A percentile compares a stretch with the other conserved stretches of the same genome.
phyloP scores from a whole-genome alignment of 2,329 filamentous ascomycete genomes.

The Trichoderma lentiforme region DNA sequence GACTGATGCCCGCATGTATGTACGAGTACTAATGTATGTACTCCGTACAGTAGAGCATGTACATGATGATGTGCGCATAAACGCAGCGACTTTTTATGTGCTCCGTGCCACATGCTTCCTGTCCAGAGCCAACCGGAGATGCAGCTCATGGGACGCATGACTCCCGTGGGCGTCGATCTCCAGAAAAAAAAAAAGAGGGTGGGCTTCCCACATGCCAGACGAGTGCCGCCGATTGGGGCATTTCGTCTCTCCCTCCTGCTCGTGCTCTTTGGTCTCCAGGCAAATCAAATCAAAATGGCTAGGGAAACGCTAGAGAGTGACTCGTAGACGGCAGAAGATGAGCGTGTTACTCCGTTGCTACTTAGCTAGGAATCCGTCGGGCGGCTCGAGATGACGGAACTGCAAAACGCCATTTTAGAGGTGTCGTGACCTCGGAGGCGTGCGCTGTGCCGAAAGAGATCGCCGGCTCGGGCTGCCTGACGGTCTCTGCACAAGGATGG shows the following conservation, averaged over 20 bases:
- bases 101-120: neutral
- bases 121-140: slow-evolving; percentile 3
- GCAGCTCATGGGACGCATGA: slow-evolving; percentile 22
- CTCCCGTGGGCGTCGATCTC: slow-evolving; percentile 16
- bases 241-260: neutral
- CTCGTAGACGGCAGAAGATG: neutral
- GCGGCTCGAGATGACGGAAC: neutral
- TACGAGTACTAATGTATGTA: neutral
- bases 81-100: neutral
- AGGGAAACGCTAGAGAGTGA: neutral
- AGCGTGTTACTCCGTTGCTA: neutral
- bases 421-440: slow-evolving; percentile 3
- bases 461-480: neutral
- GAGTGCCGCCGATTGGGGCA: slow-evolving; percentile 16
- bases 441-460: slow-evolving; percentile 6
- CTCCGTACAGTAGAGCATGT: neutral
- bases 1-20: neutral
- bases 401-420: neutral
- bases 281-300: neutral
- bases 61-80: neutral
- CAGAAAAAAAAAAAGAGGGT: neutral
- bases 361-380: neutral
- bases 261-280: neutral
- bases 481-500: neutral
- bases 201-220: slow-evolving; percentile 20